Evolutionary conservation across 495 filamentous ascomycete genomes (phyloP), one percentile per base, ranked within the genome.

Genomic region (Aspergillus steynii): DNA sequence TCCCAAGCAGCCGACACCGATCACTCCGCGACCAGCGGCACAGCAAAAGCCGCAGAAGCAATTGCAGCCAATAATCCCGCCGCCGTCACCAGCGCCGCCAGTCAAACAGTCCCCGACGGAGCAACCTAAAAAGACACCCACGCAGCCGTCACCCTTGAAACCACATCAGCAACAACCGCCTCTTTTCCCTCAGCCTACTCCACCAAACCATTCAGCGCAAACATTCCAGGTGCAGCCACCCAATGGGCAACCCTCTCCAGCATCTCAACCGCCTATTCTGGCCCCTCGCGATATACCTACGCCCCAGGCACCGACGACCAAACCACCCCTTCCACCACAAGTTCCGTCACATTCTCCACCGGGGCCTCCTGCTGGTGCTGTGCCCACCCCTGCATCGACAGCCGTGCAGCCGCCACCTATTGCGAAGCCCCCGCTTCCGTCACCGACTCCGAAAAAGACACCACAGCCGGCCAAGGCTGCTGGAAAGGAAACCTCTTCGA

Each of bases 201-300:
- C 55, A 28, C 71, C 70, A 61, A 70, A 67, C 5, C 55, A 67
- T 27, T 59, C 74, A 27, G 76, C 49, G 10, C 49, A 70, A 25
- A 71, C 68, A 61, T 62, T 65, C 7, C 70, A 73, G 46, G 66
- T 69, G 27, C 61, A 65, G 29, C 65, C 65, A 5, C 67, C 64
- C 50, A 80, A 78, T 53, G 76, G 60, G 59, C 78, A 78, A n/a
- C 71, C 74, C 14, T 74, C 78, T 5, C 26, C 58, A 25, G 49
- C 59, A 14, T 56, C 67, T 49, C 80, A 75, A 42, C 74, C 77
- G 27, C 65, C 77, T 6, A 67, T 64, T 32, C 61, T 73, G 57
- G 67, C 70, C 0, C 67, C 71, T 52, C 58, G 53, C 54, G 55
- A 46, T 45, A 28, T 49, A 12, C 50, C 65, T 25, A 28, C 29